Evolutionary conservation across 2,329 filamentous ascomycete species (phyloP).

Genomic region (Emmonsia crescens): DNA sequence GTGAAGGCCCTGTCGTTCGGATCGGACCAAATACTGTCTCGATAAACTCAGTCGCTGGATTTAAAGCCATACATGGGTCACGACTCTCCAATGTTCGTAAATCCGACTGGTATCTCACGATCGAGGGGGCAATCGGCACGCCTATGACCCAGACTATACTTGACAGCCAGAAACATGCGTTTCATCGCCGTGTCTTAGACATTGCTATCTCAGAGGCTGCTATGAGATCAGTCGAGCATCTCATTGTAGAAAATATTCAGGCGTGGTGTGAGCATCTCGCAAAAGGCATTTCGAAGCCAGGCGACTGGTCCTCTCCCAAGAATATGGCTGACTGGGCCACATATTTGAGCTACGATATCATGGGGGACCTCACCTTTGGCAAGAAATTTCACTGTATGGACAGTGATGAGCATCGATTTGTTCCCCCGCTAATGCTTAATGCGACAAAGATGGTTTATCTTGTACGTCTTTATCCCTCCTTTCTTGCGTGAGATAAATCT

Average conservation of each 20-base stretch:
- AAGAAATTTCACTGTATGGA: constrained; percentile 24
- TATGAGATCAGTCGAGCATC: constrained; percentile 14
- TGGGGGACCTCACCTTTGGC: constrained; percentile 27
- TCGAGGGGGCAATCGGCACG: constrained; percentile 23
- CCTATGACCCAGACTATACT: constrained; percentile 17
- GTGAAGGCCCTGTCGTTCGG: constrained; percentile 49
- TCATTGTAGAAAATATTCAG: constrained; percentile 13
- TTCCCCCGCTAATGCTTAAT: constrained; percentile 20
- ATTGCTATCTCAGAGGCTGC: constrained; percentile 23
- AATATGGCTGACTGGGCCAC: constrained; percentile 23
- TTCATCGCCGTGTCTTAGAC: constrained; percentile 19
- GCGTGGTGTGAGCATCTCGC: constrained; percentile 12
- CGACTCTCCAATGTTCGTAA: constrained; percentile 18
- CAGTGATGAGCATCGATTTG: constrained; percentile 11
- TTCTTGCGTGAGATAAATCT: neutral
- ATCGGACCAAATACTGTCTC: constrained; percentile 68
- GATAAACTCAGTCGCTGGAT: constrained; percentile 60
- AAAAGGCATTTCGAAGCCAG: constrained; percentile 10
- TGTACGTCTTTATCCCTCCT: constrained; percentile 5
- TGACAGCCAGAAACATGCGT: constrained; percentile 14
- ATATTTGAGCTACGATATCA: constrained; percentile 26
- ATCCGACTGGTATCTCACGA: constrained; percentile 25
- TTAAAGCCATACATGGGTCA: constrained; percentile 45
- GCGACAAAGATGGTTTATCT: constrained; percentile 12
- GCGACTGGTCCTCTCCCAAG: constrained; percentile 14